phyloP scores from a whole-genome alignment of 139 green algal species.

The Closterium sp. region DNA sequence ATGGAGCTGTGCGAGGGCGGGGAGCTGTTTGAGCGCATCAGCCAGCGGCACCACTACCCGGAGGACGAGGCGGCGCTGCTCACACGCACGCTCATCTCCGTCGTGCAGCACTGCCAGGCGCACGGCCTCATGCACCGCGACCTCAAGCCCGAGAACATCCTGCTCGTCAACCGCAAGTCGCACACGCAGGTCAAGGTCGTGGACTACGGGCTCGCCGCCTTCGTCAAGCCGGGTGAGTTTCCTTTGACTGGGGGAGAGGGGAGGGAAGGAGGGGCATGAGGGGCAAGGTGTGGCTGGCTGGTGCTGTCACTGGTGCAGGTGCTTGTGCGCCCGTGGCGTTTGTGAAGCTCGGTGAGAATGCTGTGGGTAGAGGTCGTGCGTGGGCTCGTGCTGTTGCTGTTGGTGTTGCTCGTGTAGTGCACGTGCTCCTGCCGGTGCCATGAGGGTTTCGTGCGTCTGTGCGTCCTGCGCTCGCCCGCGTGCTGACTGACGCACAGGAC shows the following conservation, averaged over 20 bases:
- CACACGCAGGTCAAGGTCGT: constrained; percentile 82
- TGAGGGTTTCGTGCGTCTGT: neutral
- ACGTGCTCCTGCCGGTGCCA: too few species aligned
- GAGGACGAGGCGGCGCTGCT: constrained; percentile 42
- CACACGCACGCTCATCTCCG: constrained; percentile 78
- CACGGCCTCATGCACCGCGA: constrained; percentile 89
- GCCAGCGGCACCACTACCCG: neutral
- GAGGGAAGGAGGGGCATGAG: too few species aligned
- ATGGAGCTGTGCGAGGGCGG: constrained; percentile 51
- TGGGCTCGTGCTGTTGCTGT: neutral
- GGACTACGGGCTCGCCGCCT: constrained; percentile 88
- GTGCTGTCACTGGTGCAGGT: too few species aligned
- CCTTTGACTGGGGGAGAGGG: too few species aligned
- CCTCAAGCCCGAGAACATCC: constrained; percentile 85
- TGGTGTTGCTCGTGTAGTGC: too few species aligned
- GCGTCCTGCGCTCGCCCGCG: neutral
- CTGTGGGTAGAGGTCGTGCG: too few species aligned
- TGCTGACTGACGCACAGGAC: too few species aligned
- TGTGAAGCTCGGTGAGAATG: neutral
- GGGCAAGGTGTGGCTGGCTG: too few species aligned
- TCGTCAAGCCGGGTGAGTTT: constrained; percentile 75
- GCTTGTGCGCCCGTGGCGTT: too few species aligned
- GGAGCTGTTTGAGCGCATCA: constrained; percentile 50
- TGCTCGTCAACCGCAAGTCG: constrained; percentile 74
- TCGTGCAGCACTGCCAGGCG: constrained; percentile 87